phyloP scores from a whole-genome alignment of 345 rosid species.

The Brassica juncea region DNA sequence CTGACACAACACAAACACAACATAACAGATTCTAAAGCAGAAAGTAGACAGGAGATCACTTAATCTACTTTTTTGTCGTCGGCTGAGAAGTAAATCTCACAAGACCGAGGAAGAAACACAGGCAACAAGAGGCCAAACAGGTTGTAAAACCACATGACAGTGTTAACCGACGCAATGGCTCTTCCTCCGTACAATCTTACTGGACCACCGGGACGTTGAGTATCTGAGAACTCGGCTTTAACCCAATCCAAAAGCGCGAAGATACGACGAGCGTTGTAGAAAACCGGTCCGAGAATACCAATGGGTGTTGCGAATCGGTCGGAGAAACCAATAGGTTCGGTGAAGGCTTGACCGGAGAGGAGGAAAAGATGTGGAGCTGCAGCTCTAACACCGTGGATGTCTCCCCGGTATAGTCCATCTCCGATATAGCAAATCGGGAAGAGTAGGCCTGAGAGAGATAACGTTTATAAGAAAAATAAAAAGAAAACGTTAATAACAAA shows the following conservation, averaged over 20 bases:
- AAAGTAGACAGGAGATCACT: neutral
- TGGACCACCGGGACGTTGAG: conserved; percentile 38
- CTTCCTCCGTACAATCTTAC: conserved; percentile 61
- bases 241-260: conserved; percentile 71
- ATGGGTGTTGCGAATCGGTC: conserved; percentile 63
- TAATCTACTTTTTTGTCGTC: conserved; percentile 31
- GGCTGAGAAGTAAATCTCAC: conserved; percentile 58
- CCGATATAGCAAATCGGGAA: conserved; percentile 68
- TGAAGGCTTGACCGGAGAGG: conserved; percentile 69
- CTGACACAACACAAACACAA: conserved; percentile 7
- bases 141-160: conserved; percentile 78
- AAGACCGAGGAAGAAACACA: conserved; percentile 74
- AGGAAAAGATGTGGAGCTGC: conserved; percentile 83
- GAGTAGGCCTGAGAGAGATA: conserved; percentile 35
- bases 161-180: conserved; percentile 63
- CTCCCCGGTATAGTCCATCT: conserved; percentile 64
- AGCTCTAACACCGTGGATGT: conserved; percentile 61
- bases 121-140: conserved; percentile 83
- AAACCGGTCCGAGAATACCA: conserved; percentile 71
- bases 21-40: neutral
- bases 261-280: conserved; percentile 70
- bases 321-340: conserved; percentile 79
- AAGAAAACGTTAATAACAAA: neutral
- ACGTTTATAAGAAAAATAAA: neutral
- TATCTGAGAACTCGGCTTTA: conserved; percentile 47